These are phyloP conservation scores for Penicillium sp. DNA, from an alignment of 2,329 filamentous ascomycete species.

Conservation along the genomic window DNA sequence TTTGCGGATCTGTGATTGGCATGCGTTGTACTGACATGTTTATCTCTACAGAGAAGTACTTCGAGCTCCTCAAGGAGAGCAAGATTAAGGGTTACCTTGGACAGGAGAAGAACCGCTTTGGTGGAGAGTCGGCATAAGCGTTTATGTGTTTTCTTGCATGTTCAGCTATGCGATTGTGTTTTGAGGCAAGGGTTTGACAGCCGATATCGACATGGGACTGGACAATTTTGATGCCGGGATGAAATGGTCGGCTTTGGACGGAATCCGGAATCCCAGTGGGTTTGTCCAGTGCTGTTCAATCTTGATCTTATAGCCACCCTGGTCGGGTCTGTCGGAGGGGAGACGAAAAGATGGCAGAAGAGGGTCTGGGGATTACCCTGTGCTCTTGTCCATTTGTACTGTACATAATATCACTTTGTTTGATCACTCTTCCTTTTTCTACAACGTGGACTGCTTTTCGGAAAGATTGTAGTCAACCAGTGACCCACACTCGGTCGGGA, in stretches of 20 bases:
- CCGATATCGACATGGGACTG: neutral
- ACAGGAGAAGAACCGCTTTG: conserved; percentile 61
- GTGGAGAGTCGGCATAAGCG: conserved; percentile 25
- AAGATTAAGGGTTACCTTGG: conserved; percentile 64
- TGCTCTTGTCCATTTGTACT: conserved; percentile 16
- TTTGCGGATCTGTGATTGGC: neutral
- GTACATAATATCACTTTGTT: conserved; percentile 30
- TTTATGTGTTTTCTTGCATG: neutral
- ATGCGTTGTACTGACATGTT: neutral
- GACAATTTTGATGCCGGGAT: neutral
- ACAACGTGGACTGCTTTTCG: neutral
- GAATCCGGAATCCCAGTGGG: neutral
- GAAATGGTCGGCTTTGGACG: neutral
- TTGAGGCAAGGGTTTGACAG: neutral
- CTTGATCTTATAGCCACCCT: neutral
- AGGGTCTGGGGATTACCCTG: conserved; percentile 9
- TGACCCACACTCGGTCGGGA: neutral
- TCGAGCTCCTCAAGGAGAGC: conserved; percentile 60
- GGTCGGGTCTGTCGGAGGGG: neutral
- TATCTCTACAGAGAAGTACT: conserved; percentile 56
- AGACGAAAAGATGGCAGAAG: conserved; percentile 10
- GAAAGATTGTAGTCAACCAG: neutral
- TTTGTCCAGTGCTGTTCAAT: neutral
- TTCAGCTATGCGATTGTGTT: conserved; percentile 5
- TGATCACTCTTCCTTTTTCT: conserved; percentile 19